Evolutionary conservation across 2,329 filamentous ascomycete genomes (phyloP).

Genomic region (Penicillium sp.): DNA sequence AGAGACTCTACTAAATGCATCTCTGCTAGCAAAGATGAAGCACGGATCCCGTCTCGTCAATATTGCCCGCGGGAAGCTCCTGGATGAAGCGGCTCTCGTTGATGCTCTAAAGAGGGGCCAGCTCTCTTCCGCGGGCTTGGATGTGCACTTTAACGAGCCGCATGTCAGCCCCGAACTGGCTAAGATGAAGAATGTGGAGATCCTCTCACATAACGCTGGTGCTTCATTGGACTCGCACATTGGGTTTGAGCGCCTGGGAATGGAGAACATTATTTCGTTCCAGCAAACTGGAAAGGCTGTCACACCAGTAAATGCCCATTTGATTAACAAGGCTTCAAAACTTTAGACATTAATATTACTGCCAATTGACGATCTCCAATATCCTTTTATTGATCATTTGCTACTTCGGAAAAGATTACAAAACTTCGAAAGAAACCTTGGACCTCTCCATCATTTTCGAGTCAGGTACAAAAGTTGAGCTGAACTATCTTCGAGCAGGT

Average conservation of each 20-base stretch:
- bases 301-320: slow-evolving; percentile 63
- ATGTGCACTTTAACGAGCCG: slow-evolving; percentile 58
- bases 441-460: no score
- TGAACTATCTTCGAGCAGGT: no score
- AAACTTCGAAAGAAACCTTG: no score
- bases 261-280: slow-evolving; percentile 48
- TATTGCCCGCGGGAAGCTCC: slow-evolving; percentile 51
- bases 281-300: slow-evolving; percentile 35
- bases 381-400: no score
- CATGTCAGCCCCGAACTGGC: slow-evolving; percentile 48
- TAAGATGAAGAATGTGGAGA: slow-evolving; percentile 41
- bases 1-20: slow-evolving; percentile 43
- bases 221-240: slow-evolving; percentile 51
- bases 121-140: slow-evolving; percentile 50
- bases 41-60: slow-evolving; percentile 51
- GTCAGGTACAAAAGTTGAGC: no score
- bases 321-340: slow-evolving; percentile 34
- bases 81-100: slow-evolving; percentile 52
- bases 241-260: slow-evolving; percentile 48
- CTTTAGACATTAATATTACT: slow-evolving; percentile 6
- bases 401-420: no score
- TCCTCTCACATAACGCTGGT: slow-evolving; percentile 51
- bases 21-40: slow-evolving; percentile 50
- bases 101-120: slow-evolving; percentile 50
- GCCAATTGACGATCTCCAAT: no score